Conservation (phyloP, 768 basidiomycete species). For the Suillus decipiens region DNA sequence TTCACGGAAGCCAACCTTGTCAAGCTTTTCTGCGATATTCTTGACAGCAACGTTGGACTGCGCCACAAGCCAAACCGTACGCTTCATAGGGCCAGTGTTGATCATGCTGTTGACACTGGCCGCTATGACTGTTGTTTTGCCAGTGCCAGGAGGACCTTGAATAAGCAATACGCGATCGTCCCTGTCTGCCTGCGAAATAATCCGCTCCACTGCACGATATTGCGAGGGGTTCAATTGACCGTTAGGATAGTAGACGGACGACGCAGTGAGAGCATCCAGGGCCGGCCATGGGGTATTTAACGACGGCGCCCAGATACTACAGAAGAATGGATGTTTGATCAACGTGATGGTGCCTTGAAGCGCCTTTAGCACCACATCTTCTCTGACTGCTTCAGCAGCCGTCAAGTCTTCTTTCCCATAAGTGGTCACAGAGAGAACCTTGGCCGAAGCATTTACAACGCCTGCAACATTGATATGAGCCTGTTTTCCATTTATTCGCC, state of each 20-base stretch:
- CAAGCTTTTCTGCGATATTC: slow-evolving; percentile 51
- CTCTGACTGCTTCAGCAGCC: slow-evolving; percentile 45
- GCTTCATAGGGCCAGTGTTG: slow-evolving; percentile 11
- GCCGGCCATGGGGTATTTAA: slow-evolving; percentile 21
- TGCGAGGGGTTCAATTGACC: slow-evolving; percentile 31
- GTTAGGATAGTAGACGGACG: slow-evolving; percentile 7
- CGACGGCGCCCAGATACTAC: slow-evolving; percentile 28
- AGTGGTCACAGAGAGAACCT: slow-evolving; percentile 42
- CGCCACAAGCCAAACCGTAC: slow-evolving; percentile 42
- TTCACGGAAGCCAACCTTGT: slow-evolving; percentile 29
- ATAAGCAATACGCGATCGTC: slow-evolving; percentile 27
- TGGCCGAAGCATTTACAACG: slow-evolving; percentile 16
- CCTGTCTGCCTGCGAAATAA: slow-evolving; percentile 25
- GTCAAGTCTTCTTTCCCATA: slow-evolving; percentile 58
- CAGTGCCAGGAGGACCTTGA: slow-evolving; percentile 45
- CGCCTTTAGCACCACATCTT: slow-evolving; percentile 22
- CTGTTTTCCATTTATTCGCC: slow-evolving; percentile 37
- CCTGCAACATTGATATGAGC: slow-evolving; percentile 33
- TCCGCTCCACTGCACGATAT: slow-evolving; percentile 26
- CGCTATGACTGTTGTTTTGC: slow-evolving; percentile 47
- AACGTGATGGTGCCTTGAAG: slow-evolving; percentile 23
- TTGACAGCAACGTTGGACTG: slow-evolving; percentile 56
- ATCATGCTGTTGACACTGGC: slow-evolving; percentile 32
- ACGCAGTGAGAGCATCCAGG: background rate
- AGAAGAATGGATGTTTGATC: slow-evolving; percentile 27